phyloP scores from a whole-genome alignment of 2,329 filamentous ascomycete genomes.

The Teratosphaeria nubilosa region DNA sequence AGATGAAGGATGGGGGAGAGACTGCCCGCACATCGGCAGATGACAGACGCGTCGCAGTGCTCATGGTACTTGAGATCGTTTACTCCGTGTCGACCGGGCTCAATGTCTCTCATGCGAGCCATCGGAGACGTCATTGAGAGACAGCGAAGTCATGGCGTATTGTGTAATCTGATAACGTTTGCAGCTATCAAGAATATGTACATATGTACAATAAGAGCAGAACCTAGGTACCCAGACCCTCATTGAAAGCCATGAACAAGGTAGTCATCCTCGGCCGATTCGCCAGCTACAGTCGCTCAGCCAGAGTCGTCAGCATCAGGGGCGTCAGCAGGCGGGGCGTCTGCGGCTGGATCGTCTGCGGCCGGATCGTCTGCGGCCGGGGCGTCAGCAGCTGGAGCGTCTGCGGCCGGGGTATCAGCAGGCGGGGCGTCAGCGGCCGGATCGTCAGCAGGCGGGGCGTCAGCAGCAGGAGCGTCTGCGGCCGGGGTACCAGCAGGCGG shows the following conservation, averaged over 20 bases:
- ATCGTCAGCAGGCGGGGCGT: too few relatives aligned
- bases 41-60: slow-evolving; percentile 8
- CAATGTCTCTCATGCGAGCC: background rate
- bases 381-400: too few relatives aligned
- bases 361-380: too few relatives aligned
- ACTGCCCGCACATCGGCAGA: background rate
- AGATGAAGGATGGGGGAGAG: background rate
- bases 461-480: too few relatives aligned
- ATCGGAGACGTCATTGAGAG: background rate
- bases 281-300: background rate
- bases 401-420: too few relatives aligned
- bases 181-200: background rate
- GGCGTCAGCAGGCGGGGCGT: too few relatives aligned
- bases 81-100: slow-evolving; percentile 5
- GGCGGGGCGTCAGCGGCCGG: too few relatives aligned
- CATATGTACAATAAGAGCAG: background rate
- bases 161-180: background rate
- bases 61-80: slow-evolving; percentile 9
- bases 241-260: background rate
- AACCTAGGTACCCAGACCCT: background rate
- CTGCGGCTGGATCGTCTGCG: too few relatives aligned
- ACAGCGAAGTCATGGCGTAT: background rate
- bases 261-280: background rate
- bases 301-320: too few relatives aligned
- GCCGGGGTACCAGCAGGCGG: too few relatives aligned